Conservation (phyloP, 169 alveolate species). For the Theileria sp. region DNA sequence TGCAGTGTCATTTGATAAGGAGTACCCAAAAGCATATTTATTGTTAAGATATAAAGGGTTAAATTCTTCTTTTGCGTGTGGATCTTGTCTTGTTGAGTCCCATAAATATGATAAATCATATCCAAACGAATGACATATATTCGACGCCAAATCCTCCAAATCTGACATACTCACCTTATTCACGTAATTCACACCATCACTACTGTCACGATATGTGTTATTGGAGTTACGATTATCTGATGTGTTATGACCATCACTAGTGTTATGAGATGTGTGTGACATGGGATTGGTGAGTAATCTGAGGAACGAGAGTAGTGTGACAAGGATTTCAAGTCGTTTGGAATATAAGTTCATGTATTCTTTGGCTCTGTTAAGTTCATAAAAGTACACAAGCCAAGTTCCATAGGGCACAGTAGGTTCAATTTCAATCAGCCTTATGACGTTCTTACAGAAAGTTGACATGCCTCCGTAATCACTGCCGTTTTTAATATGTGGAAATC, state of each 20-base stretch:
- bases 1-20: neutral
- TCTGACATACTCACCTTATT: neutral
- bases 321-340: conserved; percentile 34
- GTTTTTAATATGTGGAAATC: conserved; percentile 11
- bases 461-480: conserved; percentile 30
- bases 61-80: neutral
- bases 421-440: conserved; percentile 71
- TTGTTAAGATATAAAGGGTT: neutral
- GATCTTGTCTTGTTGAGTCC: neutral
- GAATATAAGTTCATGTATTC: conserved; percentile 22
- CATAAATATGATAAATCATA: conserved; percentile 8
- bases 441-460: conserved; percentile 48
- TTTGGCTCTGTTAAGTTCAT: conserved; percentile 80
- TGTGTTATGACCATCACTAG: too few species aligned
- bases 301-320: conserved; percentile 40
- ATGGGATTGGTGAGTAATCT: conserved; percentile 1
- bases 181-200: neutral
- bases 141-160: neutral
- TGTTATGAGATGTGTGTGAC: too few species aligned
- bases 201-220: neutral
- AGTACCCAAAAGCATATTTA: neutral
- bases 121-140: neutral
- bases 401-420: conserved; percentile 86
- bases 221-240: neutral
- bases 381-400: conserved; percentile 86